phyloP scores from a whole-genome alignment of 495 filamentous ascomycete genomes.

The Penicillium malachiteum region DNA sequence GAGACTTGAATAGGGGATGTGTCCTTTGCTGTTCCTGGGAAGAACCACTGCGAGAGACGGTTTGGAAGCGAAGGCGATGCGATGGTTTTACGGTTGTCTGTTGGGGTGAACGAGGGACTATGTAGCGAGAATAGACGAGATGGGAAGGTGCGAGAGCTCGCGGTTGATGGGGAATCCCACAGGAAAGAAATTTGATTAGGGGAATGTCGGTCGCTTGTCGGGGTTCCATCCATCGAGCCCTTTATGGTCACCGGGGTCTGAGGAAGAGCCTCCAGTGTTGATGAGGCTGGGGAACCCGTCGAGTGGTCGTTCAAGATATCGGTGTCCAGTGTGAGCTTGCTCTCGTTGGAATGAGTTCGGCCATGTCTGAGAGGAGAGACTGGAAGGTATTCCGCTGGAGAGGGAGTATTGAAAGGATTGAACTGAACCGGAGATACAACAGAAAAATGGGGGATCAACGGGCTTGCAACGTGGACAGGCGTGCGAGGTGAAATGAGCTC shows the following conservation, averaged over 20 bases:
- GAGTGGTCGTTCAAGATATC: neutral
- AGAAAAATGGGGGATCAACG: slow-evolving; percentile 46
- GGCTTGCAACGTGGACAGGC: slow-evolving; percentile 20
- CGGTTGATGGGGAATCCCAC: slow-evolving; percentile 13
- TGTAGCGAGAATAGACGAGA: slow-evolving; percentile 19
- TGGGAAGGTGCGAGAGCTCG: slow-evolving; percentile 23
- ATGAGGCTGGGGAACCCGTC: neutral
- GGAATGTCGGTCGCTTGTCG: neutral
- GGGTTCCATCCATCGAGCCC: neutral
- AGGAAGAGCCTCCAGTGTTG: slow-evolving; percentile 1
- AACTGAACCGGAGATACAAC: slow-evolving; percentile 14
- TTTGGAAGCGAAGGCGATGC: slow-evolving; percentile 22
- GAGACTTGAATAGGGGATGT: slow-evolving; percentile 14
- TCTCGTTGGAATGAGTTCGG: slow-evolving; percentile 17
- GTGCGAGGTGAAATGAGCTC: slow-evolving; percentile 25
- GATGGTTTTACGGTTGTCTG: slow-evolving; percentile 22
- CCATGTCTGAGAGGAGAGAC: slow-evolving; percentile 9
- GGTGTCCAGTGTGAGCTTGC: slow-evolving; percentile 6
- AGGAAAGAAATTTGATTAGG: slow-evolving; percentile 4
- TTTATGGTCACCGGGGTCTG: neutral
- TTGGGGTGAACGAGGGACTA: slow-evolving; percentile 18
- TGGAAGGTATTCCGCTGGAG: slow-evolving; percentile 8
- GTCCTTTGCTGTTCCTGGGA: slow-evolving; percentile 12
- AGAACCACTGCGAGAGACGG: slow-evolving; percentile 38
- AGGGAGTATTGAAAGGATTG: slow-evolving; percentile 4